A percentile compares a stretch with the other conserved stretches of the same genome.
Evolutionary conservation across 371 early-diverging fungal species (phyloP).

Genomic region (Apophysomyces sp.): DNA sequence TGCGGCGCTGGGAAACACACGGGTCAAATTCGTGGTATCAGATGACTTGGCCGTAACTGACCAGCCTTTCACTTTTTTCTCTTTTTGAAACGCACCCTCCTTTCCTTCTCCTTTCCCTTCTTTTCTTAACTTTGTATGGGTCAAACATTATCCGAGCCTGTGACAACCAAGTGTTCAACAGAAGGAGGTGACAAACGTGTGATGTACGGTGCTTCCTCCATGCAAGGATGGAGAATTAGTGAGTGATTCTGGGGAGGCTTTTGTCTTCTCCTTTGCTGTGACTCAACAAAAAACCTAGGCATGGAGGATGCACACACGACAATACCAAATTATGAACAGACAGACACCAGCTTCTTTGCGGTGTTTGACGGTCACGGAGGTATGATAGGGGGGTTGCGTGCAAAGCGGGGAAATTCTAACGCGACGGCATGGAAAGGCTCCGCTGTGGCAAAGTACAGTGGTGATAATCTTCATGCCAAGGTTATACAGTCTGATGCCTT

Average conservation of each 20-base stretch:
- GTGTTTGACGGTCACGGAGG: slow-evolving; percentile 98
- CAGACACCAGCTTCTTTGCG: slow-evolving; percentile 75
- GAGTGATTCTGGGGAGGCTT: neutral
- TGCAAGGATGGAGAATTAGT: slow-evolving; percentile 2
- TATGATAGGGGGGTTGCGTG: slow-evolving; percentile 14
- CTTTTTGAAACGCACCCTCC: too few species aligned
- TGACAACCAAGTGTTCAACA: neutral
- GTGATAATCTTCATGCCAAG: slow-evolving; percentile 66
- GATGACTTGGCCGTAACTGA: too few species aligned
- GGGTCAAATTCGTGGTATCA: too few species aligned
- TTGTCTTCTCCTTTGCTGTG: neutral
- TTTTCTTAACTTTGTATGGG: neutral
- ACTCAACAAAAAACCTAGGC: slow-evolving; percentile 24
- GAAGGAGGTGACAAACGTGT: neutral
- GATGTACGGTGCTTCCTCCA: neutral
- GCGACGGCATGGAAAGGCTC: slow-evolving; percentile 34
- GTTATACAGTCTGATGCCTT: slow-evolving; percentile 65
- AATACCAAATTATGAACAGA: slow-evolving; percentile 55
- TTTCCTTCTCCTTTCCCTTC: too few species aligned
- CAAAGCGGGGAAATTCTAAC: neutral
- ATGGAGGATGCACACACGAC: slow-evolving; percentile 97
- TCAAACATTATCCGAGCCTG: neutral
- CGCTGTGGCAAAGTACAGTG: slow-evolving; percentile 80
- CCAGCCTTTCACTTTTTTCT: too few species aligned
- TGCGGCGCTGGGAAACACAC: too few species aligned